Base-by-base conservation (phyloP, 2,329 filamentous ascomycete species). In the Stagonosporopsis cucurbitacearum region DNA sequence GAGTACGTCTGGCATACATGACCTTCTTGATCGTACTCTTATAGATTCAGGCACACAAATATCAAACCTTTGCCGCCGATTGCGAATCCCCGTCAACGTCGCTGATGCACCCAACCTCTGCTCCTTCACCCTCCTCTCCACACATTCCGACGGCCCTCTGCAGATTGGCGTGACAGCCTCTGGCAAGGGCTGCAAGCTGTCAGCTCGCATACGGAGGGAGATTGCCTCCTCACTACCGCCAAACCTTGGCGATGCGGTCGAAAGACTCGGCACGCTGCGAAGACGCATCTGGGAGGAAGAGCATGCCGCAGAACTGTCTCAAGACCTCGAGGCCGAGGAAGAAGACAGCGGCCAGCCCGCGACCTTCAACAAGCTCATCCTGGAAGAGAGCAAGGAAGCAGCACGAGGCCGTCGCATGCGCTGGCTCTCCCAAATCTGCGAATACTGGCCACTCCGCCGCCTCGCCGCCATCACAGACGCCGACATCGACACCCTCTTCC, bases 141-240 rank as follows among this genome's bases (percentile, higher is more conserved):
- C 91, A 7, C 88, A 98, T 75, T 87, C 85, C 50, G 93, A 97
- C 69, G 95, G 95, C 0, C 94, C 95, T 9, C 82, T 99, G 36
- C 95, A 98, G 73, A 89, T 99, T 58, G 95, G 95, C 59, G 90
- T 99, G 54, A 98, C 95, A 3, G 98, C 95, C 0, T 97, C 96
- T 55, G 94, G 95, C 19, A 88, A 90, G 66, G 95, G 95, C 1
- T 98, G 95, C 80, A 97, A 96, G 77, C 84, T 99, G 26, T 91
- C 95, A 6, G 91, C 92, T 9, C 85, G 95, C 23, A 91, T 99
- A 67, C 86, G 93, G 15, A 85, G 95, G 53, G 95, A 98, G 69
- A 90, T 99, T 58, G 90, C 91, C 2, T 84, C 92, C 0, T 86
- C 87, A 0, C 81, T 99, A 3, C 95, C 95, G 0, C 74, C 81